These are phyloP conservation scores for Domatiomyces catenatus DNA, from an alignment of 2,329 filamentous ascomycete genomes.

Conservation along the genomic window DNA sequence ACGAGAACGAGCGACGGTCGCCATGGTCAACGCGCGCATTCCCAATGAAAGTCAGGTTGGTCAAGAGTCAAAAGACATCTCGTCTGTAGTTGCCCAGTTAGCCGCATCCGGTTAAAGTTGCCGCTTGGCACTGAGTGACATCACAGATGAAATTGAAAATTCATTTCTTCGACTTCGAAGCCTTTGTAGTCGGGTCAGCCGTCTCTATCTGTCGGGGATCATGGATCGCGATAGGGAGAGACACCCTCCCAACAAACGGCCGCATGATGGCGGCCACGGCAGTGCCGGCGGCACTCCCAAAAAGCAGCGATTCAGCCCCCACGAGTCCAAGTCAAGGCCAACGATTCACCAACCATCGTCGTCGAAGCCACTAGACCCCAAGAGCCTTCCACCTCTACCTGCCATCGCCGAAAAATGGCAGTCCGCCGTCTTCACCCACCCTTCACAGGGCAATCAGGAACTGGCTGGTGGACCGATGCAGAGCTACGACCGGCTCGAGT, in stretches of 20 bases:
- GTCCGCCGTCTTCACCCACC: conserved; percentile 14
- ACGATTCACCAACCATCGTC: neutral
- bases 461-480: conserved; percentile 19
- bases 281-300: neutral
- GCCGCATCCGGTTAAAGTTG: neutral
- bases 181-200: neutral
- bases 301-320: neutral
- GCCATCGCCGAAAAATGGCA: conserved; percentile 8
- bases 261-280: neutral
- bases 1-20: neutral
- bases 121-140: neutral
- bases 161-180: too few species aligned
- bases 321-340: neutral
- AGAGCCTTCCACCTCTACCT: conserved; percentile 11
- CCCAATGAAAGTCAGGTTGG: neutral
- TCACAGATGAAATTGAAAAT: neutral
- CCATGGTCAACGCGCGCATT: neutral
- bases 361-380: neutral
- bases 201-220: neutral
- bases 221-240: neutral
- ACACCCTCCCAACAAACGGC: neutral
- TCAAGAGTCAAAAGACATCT: neutral
- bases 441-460: conserved; percentile 36
- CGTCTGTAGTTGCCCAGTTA: neutral
- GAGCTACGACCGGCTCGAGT: conserved; percentile 73